These are phyloP conservation scores for Castanea sativa DNA, from an alignment of 306 rosid genomes.

Conservation along the genomic window DNA sequence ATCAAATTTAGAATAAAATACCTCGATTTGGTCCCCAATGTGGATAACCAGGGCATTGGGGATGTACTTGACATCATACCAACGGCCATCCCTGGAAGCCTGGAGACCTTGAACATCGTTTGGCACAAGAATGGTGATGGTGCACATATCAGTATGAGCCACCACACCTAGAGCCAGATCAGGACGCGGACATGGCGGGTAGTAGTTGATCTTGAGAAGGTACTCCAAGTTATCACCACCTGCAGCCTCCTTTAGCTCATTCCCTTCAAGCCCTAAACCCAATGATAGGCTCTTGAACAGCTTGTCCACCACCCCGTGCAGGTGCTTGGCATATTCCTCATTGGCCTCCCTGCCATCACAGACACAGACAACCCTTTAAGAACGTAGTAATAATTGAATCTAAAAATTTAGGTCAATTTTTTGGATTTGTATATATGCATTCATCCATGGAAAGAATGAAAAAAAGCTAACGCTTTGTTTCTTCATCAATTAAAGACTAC, in stretches of 20 bases:
- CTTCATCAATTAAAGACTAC: too few species aligned
- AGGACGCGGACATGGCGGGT: slow-evolving; percentile 81
- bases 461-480: too few species aligned
- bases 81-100: slow-evolving; percentile 55
- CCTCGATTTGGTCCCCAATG: slow-evolving; percentile 83
- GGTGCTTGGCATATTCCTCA: slow-evolving; percentile 50
- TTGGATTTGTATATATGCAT: too few species aligned
- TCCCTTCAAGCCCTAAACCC: slow-evolving; percentile 62
- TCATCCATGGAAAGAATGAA: too few species aligned
- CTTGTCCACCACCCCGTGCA: slow-evolving; percentile 53
- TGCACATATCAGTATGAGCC: slow-evolving; percentile 73
- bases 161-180: slow-evolving; percentile 73
- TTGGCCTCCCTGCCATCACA: slow-evolving; percentile 45
- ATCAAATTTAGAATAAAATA: background rate
- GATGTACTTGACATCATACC: slow-evolving; percentile 68
- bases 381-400: too few species aligned
- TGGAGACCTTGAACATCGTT: slow-evolving; percentile 84
- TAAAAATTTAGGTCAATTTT: too few species aligned
- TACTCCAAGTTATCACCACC: slow-evolving; percentile 58
- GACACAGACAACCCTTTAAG: background rate
- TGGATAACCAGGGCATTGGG: slow-evolving; percentile 77
- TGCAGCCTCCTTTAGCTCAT: slow-evolving; percentile 45
- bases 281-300: slow-evolving; percentile 43
- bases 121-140: slow-evolving; percentile 64
- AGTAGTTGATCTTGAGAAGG: slow-evolving; percentile 75